Evolutionary conservation across 192 early-diverging fungal genomes (phyloP).

Genomic region (Coemansia sp.): DNA sequence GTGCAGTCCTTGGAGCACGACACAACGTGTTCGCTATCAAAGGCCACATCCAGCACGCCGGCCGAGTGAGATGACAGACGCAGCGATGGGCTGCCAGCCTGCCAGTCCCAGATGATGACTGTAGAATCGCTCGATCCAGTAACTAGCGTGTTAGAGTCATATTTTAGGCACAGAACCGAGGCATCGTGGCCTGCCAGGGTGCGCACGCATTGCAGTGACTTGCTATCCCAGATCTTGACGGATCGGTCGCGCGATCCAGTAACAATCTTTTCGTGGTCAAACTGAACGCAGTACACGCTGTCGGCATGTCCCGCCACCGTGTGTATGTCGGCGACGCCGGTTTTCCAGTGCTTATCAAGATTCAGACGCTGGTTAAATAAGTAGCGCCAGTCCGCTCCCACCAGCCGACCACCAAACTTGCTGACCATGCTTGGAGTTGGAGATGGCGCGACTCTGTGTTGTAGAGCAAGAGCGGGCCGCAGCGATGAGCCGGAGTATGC

Average conservation of each 20-base stretch:
- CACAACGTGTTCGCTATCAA: conserved; percentile 69
- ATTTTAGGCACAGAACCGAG: conserved; percentile 79
- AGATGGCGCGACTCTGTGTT: conserved; percentile 51
- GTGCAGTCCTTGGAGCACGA: conserved; percentile 92
- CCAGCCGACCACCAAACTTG: conserved; percentile 9
- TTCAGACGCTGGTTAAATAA: conserved; percentile 64
- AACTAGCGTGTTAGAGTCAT: conserved; percentile 67
- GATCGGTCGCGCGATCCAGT: conserved; percentile 76
- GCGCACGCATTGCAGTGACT: conserved; percentile 54
- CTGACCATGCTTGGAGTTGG: conserved; percentile 13
- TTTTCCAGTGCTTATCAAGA: conserved; percentile 56
- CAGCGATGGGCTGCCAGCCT: conserved; percentile 32
- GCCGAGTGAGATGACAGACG: conserved; percentile 71
- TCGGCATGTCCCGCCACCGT: conserved; percentile 75
- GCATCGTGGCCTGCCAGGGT: conserved; percentile 66
- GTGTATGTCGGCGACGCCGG: conserved; percentile 42
- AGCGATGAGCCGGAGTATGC: conserved; percentile 39
- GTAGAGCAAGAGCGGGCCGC: conserved; percentile 37
- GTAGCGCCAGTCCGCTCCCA: conserved; percentile 62
- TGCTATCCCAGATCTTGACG: conserved; percentile 81
- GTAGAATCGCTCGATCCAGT: conserved; percentile 85
- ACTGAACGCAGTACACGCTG: conserved; percentile 91
- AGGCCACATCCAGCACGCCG: conserved; percentile 85
- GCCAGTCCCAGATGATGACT: conserved; percentile 83
- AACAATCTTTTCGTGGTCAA: conserved; percentile 66